Conservation (phyloP, 305 asterid genomes). For the Fraxinus greggii region DNA sequence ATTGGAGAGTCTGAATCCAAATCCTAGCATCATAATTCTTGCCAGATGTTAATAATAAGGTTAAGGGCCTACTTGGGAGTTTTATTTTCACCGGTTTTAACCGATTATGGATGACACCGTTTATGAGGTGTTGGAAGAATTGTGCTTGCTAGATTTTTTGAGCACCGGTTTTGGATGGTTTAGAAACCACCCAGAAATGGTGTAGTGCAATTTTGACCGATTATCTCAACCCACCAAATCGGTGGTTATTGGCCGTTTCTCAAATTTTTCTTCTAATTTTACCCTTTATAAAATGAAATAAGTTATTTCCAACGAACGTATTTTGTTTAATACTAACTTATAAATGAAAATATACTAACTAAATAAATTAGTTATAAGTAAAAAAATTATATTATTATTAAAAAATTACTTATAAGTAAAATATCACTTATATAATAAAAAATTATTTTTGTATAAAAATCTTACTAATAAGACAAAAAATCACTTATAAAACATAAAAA, state of each 20-base stretch:
- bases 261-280: background rate
- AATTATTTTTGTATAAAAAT: no score
- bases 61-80: background rate
- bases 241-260: background rate
- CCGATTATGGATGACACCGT: no score
- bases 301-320: background rate
- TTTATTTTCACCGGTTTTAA: no score
- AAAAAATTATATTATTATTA: no score
- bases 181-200: background rate
- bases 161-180: background rate
- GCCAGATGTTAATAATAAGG: background rate
- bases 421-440: background rate
- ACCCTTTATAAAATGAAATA: background rate
- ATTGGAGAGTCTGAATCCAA: background rate
- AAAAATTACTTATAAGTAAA: no score
- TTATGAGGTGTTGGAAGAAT: background rate
- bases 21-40: background rate
- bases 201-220: background rate
- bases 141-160: background rate
- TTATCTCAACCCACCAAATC: background rate
- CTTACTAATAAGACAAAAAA: background rate
- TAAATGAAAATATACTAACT: no score
- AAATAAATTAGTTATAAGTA: no score
- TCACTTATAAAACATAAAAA: background rate
- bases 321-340: background rate